Base-by-base conservation (phyloP, 495 filamentous ascomycete species). In the Daldinia decipiens region DNA sequence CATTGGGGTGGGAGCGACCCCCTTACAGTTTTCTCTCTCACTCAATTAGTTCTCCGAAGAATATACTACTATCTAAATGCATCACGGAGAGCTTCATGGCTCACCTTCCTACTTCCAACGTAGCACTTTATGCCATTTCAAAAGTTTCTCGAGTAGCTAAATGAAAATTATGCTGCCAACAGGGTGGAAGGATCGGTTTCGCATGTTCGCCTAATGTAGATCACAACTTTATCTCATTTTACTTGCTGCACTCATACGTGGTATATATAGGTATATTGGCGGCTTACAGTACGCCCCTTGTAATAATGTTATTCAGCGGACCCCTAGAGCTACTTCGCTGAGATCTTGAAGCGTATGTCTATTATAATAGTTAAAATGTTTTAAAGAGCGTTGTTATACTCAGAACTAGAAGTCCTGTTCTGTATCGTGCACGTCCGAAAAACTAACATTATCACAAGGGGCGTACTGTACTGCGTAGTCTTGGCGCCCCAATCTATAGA, bases 401-500 rank as follows among this genome's bases (percentile, higher is more conserved):
- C n/a, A n/a, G n/a, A n/a, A n/a, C n/a, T n/a, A n/a, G n/a, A n/a
- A n/a, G n/a, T n/a, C n/a, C n/a, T n/a, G n/a, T n/a, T n/a, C n/a
- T n/a, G n/a, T n/a, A n/a, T n/a, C n/a, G n/a, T n/a, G n/a, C n/a
- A n/a, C n/a, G n/a, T n/a, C n/a, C n/a, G n/a, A n/a, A n/a, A n/a
- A n/a, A n/a, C n/a, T n/a, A n/a, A n/a, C n/a, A n/a, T n/a, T n/a
- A n/a, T n/a, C n/a, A n/a, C n/a, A n/a, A n/a, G n/a, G n/a, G n/a
- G n/a, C n/a, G n/a, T n/a, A n/a, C n/a, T n/a, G n/a, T 17, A 53
- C 27, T 0, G 50, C 24, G 2, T 32, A 0, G 12, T 59, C 55
- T 43, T 66, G 63, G 63, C 55, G 55, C 17, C 26, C 19, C 31
- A 53, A 19, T 50, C 26, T 47, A 51, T 58, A 40, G 15, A n/a